phyloP scores from a whole-genome alignment of 768 basidiomycete genomes.

The Tubosaeta sp. region DNA sequence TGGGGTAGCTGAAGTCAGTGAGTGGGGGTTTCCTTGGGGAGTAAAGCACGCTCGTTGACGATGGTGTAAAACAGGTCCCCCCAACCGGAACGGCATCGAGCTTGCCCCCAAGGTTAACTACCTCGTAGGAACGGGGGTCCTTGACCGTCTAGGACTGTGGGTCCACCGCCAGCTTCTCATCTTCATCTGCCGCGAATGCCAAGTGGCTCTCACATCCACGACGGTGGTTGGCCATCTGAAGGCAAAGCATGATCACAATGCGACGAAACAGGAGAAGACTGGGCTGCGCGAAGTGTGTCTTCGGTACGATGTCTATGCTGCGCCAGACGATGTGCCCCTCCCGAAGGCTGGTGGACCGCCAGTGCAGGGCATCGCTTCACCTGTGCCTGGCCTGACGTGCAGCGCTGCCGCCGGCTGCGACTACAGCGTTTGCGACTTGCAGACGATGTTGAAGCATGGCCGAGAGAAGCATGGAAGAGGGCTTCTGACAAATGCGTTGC shows the following conservation, averaged over 20 bases:
- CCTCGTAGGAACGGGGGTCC: background rate
- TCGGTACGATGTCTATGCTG: background rate
- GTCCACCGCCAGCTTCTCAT: background rate
- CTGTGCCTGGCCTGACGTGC: background rate
- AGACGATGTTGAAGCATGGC: slow-evolving; percentile 2
- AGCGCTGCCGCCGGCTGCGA: background rate
- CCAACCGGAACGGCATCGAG: too few species aligned
- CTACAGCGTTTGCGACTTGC: background rate
- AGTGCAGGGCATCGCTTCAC: background rate
- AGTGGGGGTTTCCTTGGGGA: too few species aligned
- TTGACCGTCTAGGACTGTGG: slow-evolving; percentile 1
- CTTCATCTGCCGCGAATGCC: background rate
- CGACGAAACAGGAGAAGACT: background rate
- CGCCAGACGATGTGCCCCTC: background rate
- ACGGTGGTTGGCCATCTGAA: background rate
- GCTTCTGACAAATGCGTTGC: background rate
- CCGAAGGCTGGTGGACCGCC: background rate
- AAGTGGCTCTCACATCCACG: slow-evolving; percentile 1
- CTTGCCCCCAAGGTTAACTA: too few species aligned
- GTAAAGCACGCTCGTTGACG: too few species aligned
- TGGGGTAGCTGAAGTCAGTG: too few species aligned
- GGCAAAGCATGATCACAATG: background rate
- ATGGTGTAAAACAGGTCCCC: too few species aligned
- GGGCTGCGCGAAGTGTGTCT: background rate
- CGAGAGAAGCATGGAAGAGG: background rate